These are phyloP conservation scores for Hypoxylon crocopeplum DNA, from an alignment of 495 filamentous ascomycete species.

Conservation along the genomic window DNA sequence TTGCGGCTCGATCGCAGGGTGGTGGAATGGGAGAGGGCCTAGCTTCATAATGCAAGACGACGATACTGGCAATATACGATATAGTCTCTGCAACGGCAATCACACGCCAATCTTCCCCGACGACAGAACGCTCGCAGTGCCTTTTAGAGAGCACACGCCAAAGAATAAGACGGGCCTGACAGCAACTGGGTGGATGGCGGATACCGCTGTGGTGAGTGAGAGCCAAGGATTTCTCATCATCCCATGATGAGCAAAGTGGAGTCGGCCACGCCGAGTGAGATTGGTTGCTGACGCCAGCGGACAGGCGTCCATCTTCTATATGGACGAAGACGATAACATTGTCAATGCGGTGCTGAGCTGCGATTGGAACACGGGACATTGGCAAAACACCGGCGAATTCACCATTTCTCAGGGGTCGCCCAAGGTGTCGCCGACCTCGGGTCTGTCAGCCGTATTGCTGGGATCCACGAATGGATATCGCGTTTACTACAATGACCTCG, in stretches of 20 bases:
- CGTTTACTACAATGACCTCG: slow-evolving; percentile 39
- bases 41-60: slow-evolving; percentile 40
- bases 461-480: slow-evolving; percentile 38
- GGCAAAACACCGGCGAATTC: slow-evolving; percentile 27
- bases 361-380: slow-evolving; percentile 33
- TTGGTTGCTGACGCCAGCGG: slow-evolving; percentile 31
- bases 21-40: slow-evolving; percentile 35
- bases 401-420: slow-evolving; percentile 32
- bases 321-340: slow-evolving; percentile 40
- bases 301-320: slow-evolving; percentile 41
- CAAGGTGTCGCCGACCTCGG: slow-evolving; percentile 21
- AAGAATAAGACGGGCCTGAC: slow-evolving; percentile 40
- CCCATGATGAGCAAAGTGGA: slow-evolving; percentile 17
- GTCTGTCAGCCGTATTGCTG: slow-evolving; percentile 34
- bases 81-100: slow-evolving; percentile 41
- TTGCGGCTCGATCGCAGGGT: slow-evolving; percentile 39
- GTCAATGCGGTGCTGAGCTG: slow-evolving; percentile 41
- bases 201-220: slow-evolving; percentile 29
- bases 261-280: slow-evolving; percentile 7
- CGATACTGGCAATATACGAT: slow-evolving; percentile 36
- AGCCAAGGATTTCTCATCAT: slow-evolving; percentile 5
- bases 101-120: slow-evolving; percentile 38
- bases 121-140: slow-evolving; percentile 23
- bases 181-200: slow-evolving; percentile 35
- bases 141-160: slow-evolving; percentile 24